Percentiles rank a stretch among this genome's conserved stretches.
These are phyloP conservation scores for Fusarium nematophilum DNA, from an alignment of 2,329 filamentous ascomycete species.

Conservation along the genomic window DNA sequence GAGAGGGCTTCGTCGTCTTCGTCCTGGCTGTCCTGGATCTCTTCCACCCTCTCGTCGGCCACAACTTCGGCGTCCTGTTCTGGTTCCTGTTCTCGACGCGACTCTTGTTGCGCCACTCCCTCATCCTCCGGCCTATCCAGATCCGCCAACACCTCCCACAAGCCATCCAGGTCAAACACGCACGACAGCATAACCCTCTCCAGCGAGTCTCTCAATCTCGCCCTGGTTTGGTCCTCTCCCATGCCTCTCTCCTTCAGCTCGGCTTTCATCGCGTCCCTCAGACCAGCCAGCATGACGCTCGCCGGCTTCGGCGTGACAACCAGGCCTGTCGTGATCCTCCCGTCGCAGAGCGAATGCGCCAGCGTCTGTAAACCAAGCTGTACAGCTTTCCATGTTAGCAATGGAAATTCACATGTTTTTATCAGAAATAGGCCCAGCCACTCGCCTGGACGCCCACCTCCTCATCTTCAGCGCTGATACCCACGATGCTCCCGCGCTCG, in stretches of 20 bases:
- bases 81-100: not conserved
- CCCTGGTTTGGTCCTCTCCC: slow-evolving; percentile 27
- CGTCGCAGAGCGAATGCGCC: slow-evolving; percentile 52
- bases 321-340: slow-evolving; percentile 47
- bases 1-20: slow-evolving; percentile 43
- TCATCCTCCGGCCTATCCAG: slow-evolving; percentile 55
- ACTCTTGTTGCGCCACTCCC: no score
- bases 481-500: slow-evolving; percentile 63
- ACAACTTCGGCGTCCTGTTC: slow-evolving; percentile 37
- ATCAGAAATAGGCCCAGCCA: no score
- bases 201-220: slow-evolving; percentile 52
- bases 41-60: slow-evolving; percentile 20
- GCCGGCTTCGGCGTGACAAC: slow-evolving; percentile 62
- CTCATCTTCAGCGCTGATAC: slow-evolving; percentile 64
- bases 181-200: slow-evolving; percentile 64
- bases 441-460: slow-evolving; percentile 60
- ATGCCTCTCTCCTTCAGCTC: slow-evolving; percentile 45
- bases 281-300: slow-evolving; percentile 52
- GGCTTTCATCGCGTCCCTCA: slow-evolving; percentile 55
- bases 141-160: slow-evolving; percentile 68
- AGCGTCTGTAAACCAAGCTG: slow-evolving; percentile 63
- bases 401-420: not conserved
- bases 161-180: slow-evolving; percentile 68
- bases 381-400: slow-evolving; percentile 15
- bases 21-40: slow-evolving; percentile 51